Evolutionary conservation across 352 stramenopile species (phyloP).

Genomic region (Aphanomyces stellatus): DNA sequence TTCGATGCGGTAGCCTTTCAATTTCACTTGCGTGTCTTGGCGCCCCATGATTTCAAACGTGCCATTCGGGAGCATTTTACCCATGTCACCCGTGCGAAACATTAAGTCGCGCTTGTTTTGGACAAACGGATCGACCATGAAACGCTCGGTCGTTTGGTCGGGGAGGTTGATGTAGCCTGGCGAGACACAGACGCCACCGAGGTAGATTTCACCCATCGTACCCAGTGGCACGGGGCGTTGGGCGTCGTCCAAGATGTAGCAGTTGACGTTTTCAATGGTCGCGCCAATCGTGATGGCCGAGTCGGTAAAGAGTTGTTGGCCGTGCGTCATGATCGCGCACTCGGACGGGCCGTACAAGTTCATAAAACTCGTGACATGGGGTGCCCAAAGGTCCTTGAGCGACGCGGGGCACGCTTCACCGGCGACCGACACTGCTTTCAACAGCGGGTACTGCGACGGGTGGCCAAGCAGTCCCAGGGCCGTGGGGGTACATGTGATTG

Average conservation of each 20-base stretch:
- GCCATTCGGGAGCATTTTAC: conserved; percentile 82
- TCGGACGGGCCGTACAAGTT: too few relatives aligned
- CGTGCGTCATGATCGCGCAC: too few relatives aligned
- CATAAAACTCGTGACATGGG: too few relatives aligned
- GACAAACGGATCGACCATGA: conserved; percentile 46
- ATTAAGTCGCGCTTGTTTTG: conserved; percentile 63
- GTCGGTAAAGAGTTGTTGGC: too few relatives aligned
- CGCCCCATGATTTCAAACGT: conserved; percentile 80
- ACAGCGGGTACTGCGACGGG: not conserved
- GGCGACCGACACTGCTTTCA: not conserved
- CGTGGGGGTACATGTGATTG: not conserved
- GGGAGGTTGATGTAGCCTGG: not conserved
- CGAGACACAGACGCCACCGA: not conserved
- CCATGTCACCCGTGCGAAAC: conserved; percentile 89
- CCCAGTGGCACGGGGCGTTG: not conserved
- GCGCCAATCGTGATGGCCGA: too few relatives aligned
- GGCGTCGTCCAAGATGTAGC: not conserved
- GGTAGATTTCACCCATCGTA: not conserved
- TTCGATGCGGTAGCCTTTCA: conserved; percentile 71
- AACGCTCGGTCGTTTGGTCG: not conserved
- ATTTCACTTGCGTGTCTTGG: conserved; percentile 70
- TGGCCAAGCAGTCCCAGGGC: not conserved
- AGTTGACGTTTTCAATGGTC: not conserved
- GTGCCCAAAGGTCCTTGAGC: too few relatives aligned
- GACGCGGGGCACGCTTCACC: too few relatives aligned